Base-by-base conservation (phyloP, 306 rosid species). In the Cicer judaicum region DNA sequence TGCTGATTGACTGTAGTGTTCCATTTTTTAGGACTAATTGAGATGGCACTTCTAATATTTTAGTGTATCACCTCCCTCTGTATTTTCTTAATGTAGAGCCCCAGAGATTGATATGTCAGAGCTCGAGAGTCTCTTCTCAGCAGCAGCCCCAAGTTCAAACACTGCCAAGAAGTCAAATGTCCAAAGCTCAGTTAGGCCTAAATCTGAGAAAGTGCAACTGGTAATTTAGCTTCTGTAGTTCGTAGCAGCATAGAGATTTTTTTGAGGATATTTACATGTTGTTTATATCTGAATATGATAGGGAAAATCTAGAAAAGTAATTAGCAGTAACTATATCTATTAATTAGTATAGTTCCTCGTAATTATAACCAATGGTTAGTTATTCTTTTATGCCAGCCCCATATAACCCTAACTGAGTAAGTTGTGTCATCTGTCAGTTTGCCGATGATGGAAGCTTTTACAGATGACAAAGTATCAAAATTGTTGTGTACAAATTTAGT, bases 91-190 rank as follows among this genome's bases (percentile, higher is more conserved):
- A 74, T 83, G 78, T 60, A 93, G 98, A 72, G 91, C 97, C 79
- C 97, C 97, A 49, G 96, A 91, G 85, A 93, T 93, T 82, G 96
- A 93, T 81, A 89, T 93, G 67, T 89, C 94, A 52, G 98, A 91
- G 88, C 97, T 93, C 68, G 97, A 93, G 90, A 87, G 24, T 83
- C 98, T 93, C 68, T 93, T 93, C 83, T 79, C 96, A 8, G 97
- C 89, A 18, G 85, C 90, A 70, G 87, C 73, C 73, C 93, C 97
- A 57, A 76, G 68, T 75, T 74, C 85, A 55, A 87, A 80, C 69
- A 60, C 50, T 50, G 74, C 75, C 75, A 82, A 83, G 78, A 91
- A 88, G 78, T 78, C 84, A 54, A 74, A 79, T 47, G 68, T 50
- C 50, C 87, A 67, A 12, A 80, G 88, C 78, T 78, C 88, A 52